phyloP scores from a whole-genome alignment of 2,329 filamentous ascomycete species.

The Trichothecium sympodiale region DNA sequence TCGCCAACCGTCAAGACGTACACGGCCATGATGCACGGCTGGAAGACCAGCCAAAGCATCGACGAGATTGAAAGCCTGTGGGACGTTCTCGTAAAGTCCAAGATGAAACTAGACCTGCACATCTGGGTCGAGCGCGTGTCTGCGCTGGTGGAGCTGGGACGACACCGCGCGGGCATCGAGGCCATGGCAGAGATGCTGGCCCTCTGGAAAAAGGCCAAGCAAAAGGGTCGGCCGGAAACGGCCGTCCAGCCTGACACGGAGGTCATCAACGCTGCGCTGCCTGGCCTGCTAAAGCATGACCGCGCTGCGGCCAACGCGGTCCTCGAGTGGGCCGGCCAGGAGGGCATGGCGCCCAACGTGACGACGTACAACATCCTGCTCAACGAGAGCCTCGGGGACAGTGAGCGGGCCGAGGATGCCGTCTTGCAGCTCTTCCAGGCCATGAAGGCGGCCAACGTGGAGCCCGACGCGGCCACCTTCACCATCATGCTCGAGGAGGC shows the following conservation, averaged over 20 bases:
- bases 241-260: constrained; percentile 50
- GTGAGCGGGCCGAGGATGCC: constrained; percentile 25
- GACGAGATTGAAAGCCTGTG: constrained; percentile 56
- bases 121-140: constrained; percentile 64
- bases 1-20: constrained; percentile 55
- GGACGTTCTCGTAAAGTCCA: constrained; percentile 47
- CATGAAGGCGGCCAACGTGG: constrained; percentile 46
- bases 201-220: constrained; percentile 38
- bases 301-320: constrained; percentile 38
- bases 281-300: constrained; percentile 46
- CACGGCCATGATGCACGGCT: constrained; percentile 64
- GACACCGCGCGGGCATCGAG: constrained; percentile 43
- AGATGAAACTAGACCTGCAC: constrained; percentile 47
- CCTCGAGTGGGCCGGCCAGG: constrained; percentile 45
- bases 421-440: constrained; percentile 40
- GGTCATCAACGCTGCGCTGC: constrained; percentile 59
- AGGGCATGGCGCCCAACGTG: constrained; percentile 44
- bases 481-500: constrained; percentile 58
- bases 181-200: constrained; percentile 57
- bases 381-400: constrained; percentile 41
- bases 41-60: constrained; percentile 46
- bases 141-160: constrained; percentile 47
- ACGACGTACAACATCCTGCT: constrained; percentile 61
- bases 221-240: constrained; percentile 15
- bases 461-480: constrained; percentile 58